These are phyloP conservation scores for Colletotrichum simmondsii DNA, from an alignment of 2,329 filamentous ascomycete species.

Conservation along the genomic window DNA sequence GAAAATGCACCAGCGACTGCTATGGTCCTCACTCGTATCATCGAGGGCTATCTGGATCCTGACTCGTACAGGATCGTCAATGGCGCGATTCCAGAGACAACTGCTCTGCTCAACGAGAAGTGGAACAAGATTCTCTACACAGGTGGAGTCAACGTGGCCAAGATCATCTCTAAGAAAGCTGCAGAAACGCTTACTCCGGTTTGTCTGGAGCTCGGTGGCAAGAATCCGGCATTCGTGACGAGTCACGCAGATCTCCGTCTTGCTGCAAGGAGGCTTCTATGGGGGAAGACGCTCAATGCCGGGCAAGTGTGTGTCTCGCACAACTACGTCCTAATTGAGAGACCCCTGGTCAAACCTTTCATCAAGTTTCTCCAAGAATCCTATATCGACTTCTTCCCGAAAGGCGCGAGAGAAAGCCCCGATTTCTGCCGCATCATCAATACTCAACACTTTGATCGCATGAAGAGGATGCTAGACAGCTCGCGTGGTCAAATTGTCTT, in stretches of 20 bases:
- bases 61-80: conserved; percentile 83
- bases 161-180: conserved; percentile 89
- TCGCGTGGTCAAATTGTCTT: conserved; percentile 86
- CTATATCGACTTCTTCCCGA: conserved; percentile 83
- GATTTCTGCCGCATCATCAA: conserved; percentile 89
- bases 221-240: conserved; percentile 92
- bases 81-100: conserved; percentile 83
- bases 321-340: conserved; percentile 90
- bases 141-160: conserved; percentile 82
- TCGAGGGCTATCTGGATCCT: conserved; percentile 81
- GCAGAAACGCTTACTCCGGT: conserved; percentile 90
- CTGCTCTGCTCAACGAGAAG: conserved; percentile 83
- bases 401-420: conserved; percentile 78
- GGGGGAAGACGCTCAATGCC: conserved; percentile 87
- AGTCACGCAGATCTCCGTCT: conserved; percentile 82
- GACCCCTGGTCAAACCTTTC: conserved; percentile 76
- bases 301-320: conserved; percentile 94
- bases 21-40: conserved; percentile 81
- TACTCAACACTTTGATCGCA: conserved; percentile 78
- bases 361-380: conserved; percentile 78
- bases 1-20: conserved; percentile 83
- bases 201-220: conserved; percentile 88
- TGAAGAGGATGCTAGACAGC: conserved; percentile 90
- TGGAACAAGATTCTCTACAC: conserved; percentile 99
- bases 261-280: conserved; percentile 85